These are phyloP conservation scores for Heliosperma pusillum DNA, from an alignment of 148 eudicot genomes.

Conservation along the genomic window DNA sequence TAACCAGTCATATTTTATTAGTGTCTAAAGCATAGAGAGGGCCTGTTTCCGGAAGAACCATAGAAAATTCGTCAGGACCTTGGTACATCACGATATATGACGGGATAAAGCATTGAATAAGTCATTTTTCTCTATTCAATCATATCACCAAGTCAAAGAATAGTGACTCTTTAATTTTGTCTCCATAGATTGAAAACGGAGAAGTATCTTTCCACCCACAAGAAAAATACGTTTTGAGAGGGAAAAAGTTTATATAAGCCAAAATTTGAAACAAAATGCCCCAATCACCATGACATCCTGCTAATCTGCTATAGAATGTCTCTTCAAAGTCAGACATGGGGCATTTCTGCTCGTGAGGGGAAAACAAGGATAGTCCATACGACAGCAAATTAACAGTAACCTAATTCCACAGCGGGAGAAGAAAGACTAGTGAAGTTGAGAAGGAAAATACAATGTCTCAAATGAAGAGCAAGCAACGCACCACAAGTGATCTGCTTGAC, in stretches of 20 bases:
- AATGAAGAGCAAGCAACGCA: conserved; percentile 28
- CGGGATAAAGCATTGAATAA: not conserved
- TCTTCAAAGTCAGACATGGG: not conserved
- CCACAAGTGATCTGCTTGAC: conserved; percentile 75
- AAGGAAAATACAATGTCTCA: not conserved
- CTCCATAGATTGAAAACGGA: not conserved
- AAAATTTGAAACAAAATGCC: not conserved
- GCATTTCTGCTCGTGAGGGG: not conserved
- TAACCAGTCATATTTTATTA: too few species aligned
- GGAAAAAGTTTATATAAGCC: not conserved
- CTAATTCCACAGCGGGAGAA: not conserved
- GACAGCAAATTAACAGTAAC: not conserved
- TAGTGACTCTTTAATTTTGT: not conserved
- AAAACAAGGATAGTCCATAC: not conserved
- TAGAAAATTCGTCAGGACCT: not conserved
- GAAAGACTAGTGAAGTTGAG: not conserved
- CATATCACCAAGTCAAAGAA: not conserved
- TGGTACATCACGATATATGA: not conserved
- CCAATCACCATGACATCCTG: not conserved
- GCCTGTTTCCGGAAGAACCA: not conserved
- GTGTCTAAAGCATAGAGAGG: not conserved
- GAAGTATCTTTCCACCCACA: not conserved
- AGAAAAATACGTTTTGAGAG: not conserved
- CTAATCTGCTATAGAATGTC: not conserved
- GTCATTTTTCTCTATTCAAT: not conserved